Evolutionary conservation across 257 asterid species (phyloP), one percentile per base, ranked within the genome.

Genomic region (Solanum paucissectum): DNA sequence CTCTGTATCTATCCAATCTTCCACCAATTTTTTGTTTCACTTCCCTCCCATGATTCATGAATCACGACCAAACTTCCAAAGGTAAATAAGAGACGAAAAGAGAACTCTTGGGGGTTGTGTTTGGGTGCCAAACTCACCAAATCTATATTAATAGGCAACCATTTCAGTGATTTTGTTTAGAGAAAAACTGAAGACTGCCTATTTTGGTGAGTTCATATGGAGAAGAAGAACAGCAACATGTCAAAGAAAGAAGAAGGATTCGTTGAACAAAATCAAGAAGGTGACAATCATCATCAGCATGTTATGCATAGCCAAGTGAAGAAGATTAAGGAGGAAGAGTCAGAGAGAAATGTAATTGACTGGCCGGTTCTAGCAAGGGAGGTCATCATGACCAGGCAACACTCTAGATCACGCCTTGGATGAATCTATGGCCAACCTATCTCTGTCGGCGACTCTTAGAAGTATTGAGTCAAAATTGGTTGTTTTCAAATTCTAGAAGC

Each of bases 381-480:
- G 73, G 68, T 83, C 74, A 81, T 83, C 82, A 85, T 89, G 74
- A 49, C 49, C 64, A 87, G 89, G 71, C 91, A 89, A 46, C 89
- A 86, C 75, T 89, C 92, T 21, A 86, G 91, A 75, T 90, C 92
- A 33, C 87, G 90, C 66, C 90, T 90, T n/a, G 91, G 92, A 14
- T 55, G 64, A 13, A 33, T 82, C 42, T 82, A 84, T 12, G 36
- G 74, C 21, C 90, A 46, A 60, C 14, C 90, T 46, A 87, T 87
- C 86, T 79, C 68, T 33, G 85, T 88, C 14, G 75, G 87, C 13
- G 85, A 87, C 16, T 77, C 84, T 12, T 89, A 83, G 74, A 79
- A 82, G 68, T 79, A 46, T 46, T 9, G 68, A 16, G 29, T 81
- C 29, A 81, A 81, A 81, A 20, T 44, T 46, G 25, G 85, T 29